Evolutionary conservation across 2,329 filamentous ascomycete species (phyloP).

Genomic region (Cercospora zeae-maydis): DNA sequence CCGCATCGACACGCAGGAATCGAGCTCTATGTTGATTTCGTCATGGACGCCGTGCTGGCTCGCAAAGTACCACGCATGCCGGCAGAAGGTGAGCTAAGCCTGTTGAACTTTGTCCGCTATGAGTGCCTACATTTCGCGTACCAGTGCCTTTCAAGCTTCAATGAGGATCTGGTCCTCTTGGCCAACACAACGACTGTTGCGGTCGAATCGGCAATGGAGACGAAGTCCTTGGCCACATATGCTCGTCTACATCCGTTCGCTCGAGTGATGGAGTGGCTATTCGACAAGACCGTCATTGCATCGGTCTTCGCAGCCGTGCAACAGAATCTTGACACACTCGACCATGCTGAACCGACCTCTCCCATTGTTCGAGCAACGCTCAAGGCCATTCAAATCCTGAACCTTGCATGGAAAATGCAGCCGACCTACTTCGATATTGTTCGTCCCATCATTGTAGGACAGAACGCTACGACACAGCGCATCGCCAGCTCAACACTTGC

Average conservation of each 20-base stretch:
- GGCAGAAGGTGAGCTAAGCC: slow-evolving; percentile 62
- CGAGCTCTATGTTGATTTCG: slow-evolving; percentile 88
- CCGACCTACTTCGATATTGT: slow-evolving; percentile 89
- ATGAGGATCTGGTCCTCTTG: slow-evolving; percentile 85
- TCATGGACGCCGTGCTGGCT: slow-evolving; percentile 66
- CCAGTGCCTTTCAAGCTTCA: slow-evolving; percentile 78
- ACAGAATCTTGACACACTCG: slow-evolving; percentile 69
- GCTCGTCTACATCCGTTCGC: slow-evolving; percentile 87
- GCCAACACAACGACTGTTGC: slow-evolving; percentile 72
- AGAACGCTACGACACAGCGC: slow-evolving; percentile 56
- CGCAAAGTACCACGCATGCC: slow-evolving; percentile 55
- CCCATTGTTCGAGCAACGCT: slow-evolving; percentile 76
- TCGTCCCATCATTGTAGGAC: slow-evolving; percentile 68
- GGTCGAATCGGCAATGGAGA: slow-evolving; percentile 70
- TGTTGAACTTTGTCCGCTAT: slow-evolving; percentile 59
- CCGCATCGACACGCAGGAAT: slow-evolving; percentile 79
- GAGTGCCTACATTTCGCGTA: slow-evolving; percentile 81
- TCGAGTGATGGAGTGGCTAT: slow-evolving; percentile 96
- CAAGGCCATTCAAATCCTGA: slow-evolving; percentile 78
- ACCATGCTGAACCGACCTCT: slow-evolving; percentile 70
- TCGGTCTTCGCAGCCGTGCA: slow-evolving; percentile 75
- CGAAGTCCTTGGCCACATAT: slow-evolving; percentile 74
- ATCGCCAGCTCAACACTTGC: slow-evolving; percentile 73
- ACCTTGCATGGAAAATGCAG: slow-evolving; percentile 78
- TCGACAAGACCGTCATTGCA: slow-evolving; percentile 82